Conservation (phyloP, 2,329 filamentous ascomycete species). For the Ophiostoma ulmi region DNA sequence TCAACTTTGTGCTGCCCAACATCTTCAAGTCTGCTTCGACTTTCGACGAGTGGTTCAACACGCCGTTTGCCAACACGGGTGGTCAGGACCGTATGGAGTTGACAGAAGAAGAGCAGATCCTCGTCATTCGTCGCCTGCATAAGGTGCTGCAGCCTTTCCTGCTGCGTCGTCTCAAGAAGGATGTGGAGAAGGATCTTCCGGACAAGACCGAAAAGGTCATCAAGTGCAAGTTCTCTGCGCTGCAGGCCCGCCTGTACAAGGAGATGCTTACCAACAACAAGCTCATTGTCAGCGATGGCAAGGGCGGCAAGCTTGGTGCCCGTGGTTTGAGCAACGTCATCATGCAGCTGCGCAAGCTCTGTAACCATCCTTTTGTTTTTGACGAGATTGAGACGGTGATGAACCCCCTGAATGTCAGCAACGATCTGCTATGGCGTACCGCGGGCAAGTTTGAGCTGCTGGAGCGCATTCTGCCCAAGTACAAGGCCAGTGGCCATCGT, state of each 20-base stretch:
- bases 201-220: slow-evolving; percentile 99
- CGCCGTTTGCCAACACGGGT: slow-evolving; percentile 96
- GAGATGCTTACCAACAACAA: slow-evolving; percentile 96
- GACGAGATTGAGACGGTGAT: slow-evolving; percentile 97
- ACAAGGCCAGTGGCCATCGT: slow-evolving; percentile 82
- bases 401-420: slow-evolving; percentile 80
- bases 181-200: slow-evolving; percentile 96
- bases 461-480: slow-evolving; percentile 89
- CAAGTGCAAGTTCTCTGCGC: slow-evolving; percentile 95
- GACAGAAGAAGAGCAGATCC: slow-evolving; percentile 98
- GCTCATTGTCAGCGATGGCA: slow-evolving; percentile 88
- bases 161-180: slow-evolving; percentile 96
- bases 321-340: slow-evolving; percentile 99
- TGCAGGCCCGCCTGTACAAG: slow-evolving; percentile 92
- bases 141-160: slow-evolving; percentile 97
- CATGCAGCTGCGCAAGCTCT: slow-evolving; percentile 97
- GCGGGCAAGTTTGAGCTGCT: slow-evolving; percentile 96
- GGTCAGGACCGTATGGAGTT: slow-evolving; percentile 98
- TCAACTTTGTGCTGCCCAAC: slow-evolving; percentile 96
- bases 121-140: slow-evolving; percentile 95
- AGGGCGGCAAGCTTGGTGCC: slow-evolving; percentile 89
- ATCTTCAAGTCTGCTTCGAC: slow-evolving; percentile 99
- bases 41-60: slow-evolving; percentile 99
- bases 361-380: slow-evolving; percentile 98
- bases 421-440: slow-evolving; percentile 91